Base-by-base conservation (phyloP, 1,284 basidiomycete species). In the Cryptococcus wingfieldii region DNA sequence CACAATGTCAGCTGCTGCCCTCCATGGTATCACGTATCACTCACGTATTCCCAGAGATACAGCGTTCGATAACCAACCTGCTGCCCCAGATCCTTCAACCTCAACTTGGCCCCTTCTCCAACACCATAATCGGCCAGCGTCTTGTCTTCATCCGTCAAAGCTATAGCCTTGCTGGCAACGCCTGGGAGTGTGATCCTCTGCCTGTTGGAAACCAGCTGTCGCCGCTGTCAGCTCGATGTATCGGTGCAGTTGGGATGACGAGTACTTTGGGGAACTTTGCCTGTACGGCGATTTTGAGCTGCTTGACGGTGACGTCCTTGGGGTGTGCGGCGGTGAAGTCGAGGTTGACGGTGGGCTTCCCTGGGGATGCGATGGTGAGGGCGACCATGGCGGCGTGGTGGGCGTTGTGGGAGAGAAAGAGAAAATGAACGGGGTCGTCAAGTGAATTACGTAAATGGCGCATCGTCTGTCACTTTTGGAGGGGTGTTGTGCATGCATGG, bases 21-120 rank as follows among this genome's bases (percentile, higher is more conserved):
- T 9, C 5, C 16, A 42, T 42, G 7, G 2, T 38, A 19, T n/a
- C 14, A 8, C 41, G 28, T 5, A 18, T 5, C 8, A 82, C 88
- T 67, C 76, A 91, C 92, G 66, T 95, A 96, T 91, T 96, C 92
- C 54, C 88, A 80, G 47, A 95, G 71, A 74, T 89, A 96, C 19
- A 95, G 88, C 0, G 86, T 87, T 66, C 81, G 83, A 89, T 92
- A 96, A 57, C 84, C 83, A 50, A 94, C 80, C 75, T 97, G 94
- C 16, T 86, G 83, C 0, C 93, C 93, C 39, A 96, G 78, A 76
- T 97, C 93, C 76, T 95, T 95, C 62, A 93, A 80, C 42, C 66
- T 68, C 27, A 83, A 73, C 48, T 93, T 71, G 51, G 86, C 84
- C 16, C 80, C 82, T 27, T 84, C 81, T 10, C 67, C 68, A 8